Evolutionary conservation across 202 grass and related monocot genomes (phyloP), one percentile per base, ranked within the genome.

Genomic region (Eragrostis tef): DNA sequence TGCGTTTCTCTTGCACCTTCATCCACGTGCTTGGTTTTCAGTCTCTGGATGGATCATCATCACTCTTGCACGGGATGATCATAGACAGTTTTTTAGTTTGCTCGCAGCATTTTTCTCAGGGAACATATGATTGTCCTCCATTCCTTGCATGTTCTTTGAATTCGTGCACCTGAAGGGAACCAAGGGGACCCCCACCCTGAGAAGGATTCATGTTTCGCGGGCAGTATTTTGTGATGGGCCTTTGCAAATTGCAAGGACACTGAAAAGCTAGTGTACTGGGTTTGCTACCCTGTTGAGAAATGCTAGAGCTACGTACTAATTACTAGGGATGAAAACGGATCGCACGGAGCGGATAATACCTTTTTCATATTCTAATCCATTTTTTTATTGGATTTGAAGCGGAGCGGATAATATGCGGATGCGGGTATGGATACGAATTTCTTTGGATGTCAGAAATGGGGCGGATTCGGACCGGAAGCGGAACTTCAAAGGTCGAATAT

Each of bases 201-300:
- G 16, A 24, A 51, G 42, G 48, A 62, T 39, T 73, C 79, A 45
- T 22, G 22, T 34, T 46, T 31, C 50, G 47, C 17, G 17, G 39
- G 48, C 34, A 75, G 11, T 67, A 11, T 44, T 54, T 10, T 74
- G 34, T n/a, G 58, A 83, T 20, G 52, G 25, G 25, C 52, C 24
- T 69, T 45, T 27, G 27, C 61, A n/a, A 72, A 42, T 45, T 27
- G 27, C 61, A n/a, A 72, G 54, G 54, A 73, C 68, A 64, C 68
- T 63, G 19, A 73, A 51, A 82, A 82, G 79, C 44, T 64, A 26
- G 1, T 82, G 27, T 52, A 24, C 44, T 73, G 79, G 27, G 1
- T 73, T 12, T 50, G 21, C 6, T 19, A 62, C 16, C 43, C n/a
- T 70, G 53, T 17, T 62, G 41, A 50, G 26, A n/a, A n/a, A n/a